A percentile compares a stretch with the other conserved stretches of the same genome.
Conservation (phyloP, 208 protist species). For the Wallacemonas sp. region DNA sequence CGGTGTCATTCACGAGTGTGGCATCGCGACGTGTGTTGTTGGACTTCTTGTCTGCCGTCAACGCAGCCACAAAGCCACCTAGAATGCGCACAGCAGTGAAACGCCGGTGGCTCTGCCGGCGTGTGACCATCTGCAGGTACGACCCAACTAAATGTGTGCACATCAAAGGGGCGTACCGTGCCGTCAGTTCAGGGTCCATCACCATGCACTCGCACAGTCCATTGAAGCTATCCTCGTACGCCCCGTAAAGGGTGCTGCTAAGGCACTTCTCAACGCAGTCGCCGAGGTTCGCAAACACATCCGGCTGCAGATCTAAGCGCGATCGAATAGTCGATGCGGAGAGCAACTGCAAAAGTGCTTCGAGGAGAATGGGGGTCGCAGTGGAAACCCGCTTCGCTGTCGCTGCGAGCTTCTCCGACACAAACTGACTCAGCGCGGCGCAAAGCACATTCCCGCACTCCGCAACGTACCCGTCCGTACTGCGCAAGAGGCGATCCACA, state of each 20-base stretch:
- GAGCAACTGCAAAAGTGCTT: conserved; percentile 60
- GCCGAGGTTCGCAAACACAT: conserved; percentile 57
- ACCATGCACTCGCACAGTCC: conserved; percentile 60
- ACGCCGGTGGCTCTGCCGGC: conserved; percentile 44
- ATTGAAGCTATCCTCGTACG: conserved; percentile 71
- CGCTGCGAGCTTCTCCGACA: conserved; percentile 55
- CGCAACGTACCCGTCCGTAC: conserved; percentile 77
- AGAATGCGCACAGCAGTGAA: conserved; percentile 76
- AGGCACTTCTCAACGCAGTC: conserved; percentile 73
- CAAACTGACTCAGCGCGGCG: conserved; percentile 50
- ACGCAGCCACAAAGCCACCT: conserved; percentile 42
- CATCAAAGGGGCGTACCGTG: conserved; percentile 50
- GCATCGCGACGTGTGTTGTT: conserved; percentile 11
- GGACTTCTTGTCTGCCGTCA: conserved; percentile 21
- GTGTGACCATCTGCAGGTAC: conserved; percentile 66
- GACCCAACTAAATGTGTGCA: conserved; percentile 49
- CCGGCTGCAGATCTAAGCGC: conserved; percentile 41
- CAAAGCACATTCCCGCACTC: conserved; percentile 47
- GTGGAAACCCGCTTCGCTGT: conserved; percentile 41
- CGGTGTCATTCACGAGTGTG: conserved; percentile 20
- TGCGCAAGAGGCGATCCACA: conserved; percentile 58
- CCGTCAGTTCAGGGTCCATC: conserved; percentile 41
- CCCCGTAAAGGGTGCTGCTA: conserved; percentile 52
- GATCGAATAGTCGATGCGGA: conserved; percentile 43
- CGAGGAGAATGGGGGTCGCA: conserved; percentile 40